Evolutionary conservation across 805 yeast genomes (phyloP).

Genomic region (Lipomyces orientalis): DNA sequence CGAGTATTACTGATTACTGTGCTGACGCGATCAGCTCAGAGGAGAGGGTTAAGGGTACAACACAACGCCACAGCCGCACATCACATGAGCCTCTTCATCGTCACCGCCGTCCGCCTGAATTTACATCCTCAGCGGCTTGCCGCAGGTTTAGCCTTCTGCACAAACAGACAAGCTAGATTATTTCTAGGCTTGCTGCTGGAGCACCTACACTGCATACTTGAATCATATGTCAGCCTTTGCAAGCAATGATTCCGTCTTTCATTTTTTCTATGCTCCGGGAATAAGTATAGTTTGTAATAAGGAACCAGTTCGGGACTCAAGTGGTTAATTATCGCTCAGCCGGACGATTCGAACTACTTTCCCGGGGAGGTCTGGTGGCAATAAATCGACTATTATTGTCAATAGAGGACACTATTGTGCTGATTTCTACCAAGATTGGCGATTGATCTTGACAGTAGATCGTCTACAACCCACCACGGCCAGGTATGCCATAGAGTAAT

Average conservation of each 20-base stretch:
- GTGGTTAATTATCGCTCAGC: background rate
- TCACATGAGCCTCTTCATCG: background rate
- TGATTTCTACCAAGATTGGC: background rate
- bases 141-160: no score
- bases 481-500: background rate
- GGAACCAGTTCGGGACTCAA: background rate
- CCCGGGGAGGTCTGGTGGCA: no score
- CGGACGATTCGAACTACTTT: no score
- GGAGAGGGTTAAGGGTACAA: background rate
- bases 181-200: no score
- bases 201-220: background rate
- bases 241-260: background rate
- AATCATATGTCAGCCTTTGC: background rate
- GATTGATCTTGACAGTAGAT: background rate
- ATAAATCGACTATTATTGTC: no score
- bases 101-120: background rate
- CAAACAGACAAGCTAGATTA: no score
- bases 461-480: background rate
- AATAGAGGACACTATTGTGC: background rate
- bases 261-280: background rate
- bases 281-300: no score
- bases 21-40: background rate
- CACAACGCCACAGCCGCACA: background rate
- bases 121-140: no score
- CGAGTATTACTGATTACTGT: background rate